Evolutionary conservation across 306 rosid genomes (phyloP), one percentile per base, ranked within the genome.

Genomic region (Elaeagnus macrophylla): DNA sequence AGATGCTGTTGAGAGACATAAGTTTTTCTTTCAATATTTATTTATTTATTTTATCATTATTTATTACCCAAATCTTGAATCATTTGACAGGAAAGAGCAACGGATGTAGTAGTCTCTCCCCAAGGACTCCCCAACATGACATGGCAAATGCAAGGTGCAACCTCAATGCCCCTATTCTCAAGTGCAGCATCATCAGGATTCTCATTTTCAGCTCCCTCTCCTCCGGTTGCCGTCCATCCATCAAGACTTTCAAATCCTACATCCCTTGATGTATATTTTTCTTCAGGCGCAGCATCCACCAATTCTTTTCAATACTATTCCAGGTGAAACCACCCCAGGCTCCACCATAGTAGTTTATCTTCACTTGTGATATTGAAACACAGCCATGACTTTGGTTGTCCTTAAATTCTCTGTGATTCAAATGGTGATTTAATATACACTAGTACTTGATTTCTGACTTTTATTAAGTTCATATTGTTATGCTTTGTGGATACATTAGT

Each of bases 171-270:
- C 73, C 71, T 73, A 63, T 82, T 91, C 87, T 78, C 95, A 64
- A 56, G 87, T 79, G 99, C 99, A 87, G 99, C 99, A 93, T 93
- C 99, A 93, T 93, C 99, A 93, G 96, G 99, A 93, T 93, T 93
- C 99, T 87, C 99, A 35, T 72, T 76, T 75, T 78, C 91, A 65
- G 85, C 89, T 72, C 70, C 83, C 59, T 65, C 75, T 65, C 78
- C 85, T 37, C 53, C 84, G 25, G 72, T 79, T 72, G 69, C 86
- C 67, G 67, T 78, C 38, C 70, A 64, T 69, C 75, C 83, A 17
- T 42, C 81, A 15, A 66, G 64, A 60, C 67, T 79, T 8, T 18
- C 67, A 12, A 76, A 59, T 68, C 69, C 85, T 8, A 16, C 60
- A 38, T 66, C 95, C 48, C 79, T 68, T 47, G 68, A 61, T 60